Base-by-base conservation (phyloP, 768 basidiomycete genomes). In the Naganishia kalamii region DNA sequence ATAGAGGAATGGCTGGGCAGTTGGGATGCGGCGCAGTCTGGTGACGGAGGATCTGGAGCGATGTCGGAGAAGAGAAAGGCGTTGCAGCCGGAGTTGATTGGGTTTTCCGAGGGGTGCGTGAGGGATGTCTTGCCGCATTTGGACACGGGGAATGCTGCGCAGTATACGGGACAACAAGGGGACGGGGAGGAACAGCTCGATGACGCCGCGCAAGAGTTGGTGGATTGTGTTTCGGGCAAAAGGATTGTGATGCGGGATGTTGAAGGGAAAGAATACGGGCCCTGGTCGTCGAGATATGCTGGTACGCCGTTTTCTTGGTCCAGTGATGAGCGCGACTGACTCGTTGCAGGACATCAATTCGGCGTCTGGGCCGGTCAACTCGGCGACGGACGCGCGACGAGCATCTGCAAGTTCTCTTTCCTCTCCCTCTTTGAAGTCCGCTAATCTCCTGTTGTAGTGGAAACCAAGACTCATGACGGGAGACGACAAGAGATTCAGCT, bases 331-430 rank as follows among this genome's bases (percentile, higher is more conserved):
- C 37, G 37, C 17, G 37, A 17, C 17, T 40, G 17, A 40, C 37
- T 8, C 17, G 4, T 13, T 29, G 41, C 57, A 37, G 66, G 67
- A 0, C 75, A 78, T 66, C 76, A 77, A 65, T 79, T 79, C 48
- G 78, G 77, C 5, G 29, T 49, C 2, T 97, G 88, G 86, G 93
- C 96, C 0, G 92, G 92, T 27, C 96, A 97, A 74, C 82, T 99
- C 4, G 96, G 96, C 13, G 94, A 98, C 72, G 96, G 96, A 0
- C 83, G 96, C 19, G 94, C 96, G 0, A 89, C 91, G n/a, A 89
- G 89, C 10, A 84, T 99, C 57, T 79, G 85, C 85, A 70, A 68
- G 84, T 79, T 51, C 5, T 54, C 47, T 65, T 46, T 44, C 17
- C 17, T 5, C 43, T 5, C 35, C 69, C 33, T 35, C 11, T 27